Percentiles rank a stretch among this genome's conserved stretches.
Conservation (phyloP, 331 rosid genomes). For the Malus hybrid region DNA sequence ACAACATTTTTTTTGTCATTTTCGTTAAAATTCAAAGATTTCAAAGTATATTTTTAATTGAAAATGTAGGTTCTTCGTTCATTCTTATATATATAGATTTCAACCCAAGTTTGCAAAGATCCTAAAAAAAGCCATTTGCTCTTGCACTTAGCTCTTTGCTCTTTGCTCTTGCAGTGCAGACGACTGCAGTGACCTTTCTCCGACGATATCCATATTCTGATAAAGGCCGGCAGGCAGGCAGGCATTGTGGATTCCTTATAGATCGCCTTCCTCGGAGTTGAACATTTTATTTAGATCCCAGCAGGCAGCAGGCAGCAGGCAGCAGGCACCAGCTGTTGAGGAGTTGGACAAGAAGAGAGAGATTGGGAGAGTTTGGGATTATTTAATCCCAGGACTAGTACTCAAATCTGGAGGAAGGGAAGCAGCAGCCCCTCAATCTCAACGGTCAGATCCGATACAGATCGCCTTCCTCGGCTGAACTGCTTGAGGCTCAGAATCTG, state of each 20-base stretch:
- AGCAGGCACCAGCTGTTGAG: neutral
- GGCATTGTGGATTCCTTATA: too few relatives aligned
- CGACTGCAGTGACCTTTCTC: neutral
- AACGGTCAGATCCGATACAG: conserved; percentile 99
- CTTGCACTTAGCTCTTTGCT: neutral
- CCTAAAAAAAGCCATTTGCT: neutral
- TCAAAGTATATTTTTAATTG: too few relatives aligned
- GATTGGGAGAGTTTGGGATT: neutral
- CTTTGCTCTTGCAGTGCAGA: neutral
- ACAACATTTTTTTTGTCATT: too few relatives aligned
- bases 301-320: neutral
- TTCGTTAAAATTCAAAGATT: too few relatives aligned
- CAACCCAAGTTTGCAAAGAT: neutral
- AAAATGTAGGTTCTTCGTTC: neutral
- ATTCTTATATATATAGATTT: neutral
- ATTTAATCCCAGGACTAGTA: conserved; percentile 1
- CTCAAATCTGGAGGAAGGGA: conserved; percentile 61
- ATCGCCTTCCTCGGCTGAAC: conserved; percentile 90
- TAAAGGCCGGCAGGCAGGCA: too few relatives aligned
- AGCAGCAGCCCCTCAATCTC: conserved; percentile 32
- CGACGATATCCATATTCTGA: too few relatives aligned
- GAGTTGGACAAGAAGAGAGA: neutral
- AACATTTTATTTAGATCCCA: neutral
- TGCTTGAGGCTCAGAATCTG: conserved; percentile 43
- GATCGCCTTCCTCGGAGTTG: too few relatives aligned